Evolutionary conservation across 768 basidiomycete species (phyloP).

Genomic region (Suillus sp.): DNA sequence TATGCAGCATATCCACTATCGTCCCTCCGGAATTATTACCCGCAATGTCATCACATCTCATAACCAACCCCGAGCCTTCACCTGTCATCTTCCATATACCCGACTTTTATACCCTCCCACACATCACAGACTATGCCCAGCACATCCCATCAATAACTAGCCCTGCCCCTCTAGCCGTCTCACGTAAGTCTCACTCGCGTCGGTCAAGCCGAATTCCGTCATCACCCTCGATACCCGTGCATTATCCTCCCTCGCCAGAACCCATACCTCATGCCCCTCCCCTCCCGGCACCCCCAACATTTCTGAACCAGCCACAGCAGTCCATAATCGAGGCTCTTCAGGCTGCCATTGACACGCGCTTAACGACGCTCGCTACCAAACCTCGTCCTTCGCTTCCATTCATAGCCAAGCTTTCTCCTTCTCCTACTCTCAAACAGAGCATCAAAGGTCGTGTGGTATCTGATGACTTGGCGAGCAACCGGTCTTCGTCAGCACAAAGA

Average conservation of each 20-base stretch:
- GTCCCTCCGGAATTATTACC: slow-evolving; percentile 53
- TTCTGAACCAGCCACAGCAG: slow-evolving; percentile 12
- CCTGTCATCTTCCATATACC: slow-evolving; percentile 41
- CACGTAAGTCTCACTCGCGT: slow-evolving; percentile 39
- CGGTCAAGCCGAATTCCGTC: slow-evolving; percentile 37
- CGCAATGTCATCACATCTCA: slow-evolving; percentile 42
- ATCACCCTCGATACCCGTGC: slow-evolving; percentile 28
- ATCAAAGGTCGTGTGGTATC: neutral
- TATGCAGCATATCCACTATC: slow-evolving; percentile 53
- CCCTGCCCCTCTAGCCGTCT: slow-evolving; percentile 11
- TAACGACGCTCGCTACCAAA: slow-evolving; percentile 15
- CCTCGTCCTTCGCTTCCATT: neutral
- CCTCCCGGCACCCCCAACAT: slow-evolving; percentile 11
- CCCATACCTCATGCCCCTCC: slow-evolving; percentile 22
- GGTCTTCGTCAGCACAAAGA: slow-evolving; percentile 1
- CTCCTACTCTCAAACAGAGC: neutral
- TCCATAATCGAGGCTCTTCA: slow-evolving; percentile 28
- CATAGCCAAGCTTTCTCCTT: neutral
- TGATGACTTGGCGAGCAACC: neutral
- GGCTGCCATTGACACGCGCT: slow-evolving; percentile 23
- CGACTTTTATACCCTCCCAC: slow-evolving; percentile 35
- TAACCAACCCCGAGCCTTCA: slow-evolving; percentile 19
- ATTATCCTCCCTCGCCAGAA: slow-evolving; percentile 23
- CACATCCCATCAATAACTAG: slow-evolving; percentile 45
- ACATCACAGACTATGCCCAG: slow-evolving; percentile 43